Evolutionary conservation across 2,329 filamentous ascomycete genomes (phyloP).

Genomic region (Thelonectria rubi): DNA sequence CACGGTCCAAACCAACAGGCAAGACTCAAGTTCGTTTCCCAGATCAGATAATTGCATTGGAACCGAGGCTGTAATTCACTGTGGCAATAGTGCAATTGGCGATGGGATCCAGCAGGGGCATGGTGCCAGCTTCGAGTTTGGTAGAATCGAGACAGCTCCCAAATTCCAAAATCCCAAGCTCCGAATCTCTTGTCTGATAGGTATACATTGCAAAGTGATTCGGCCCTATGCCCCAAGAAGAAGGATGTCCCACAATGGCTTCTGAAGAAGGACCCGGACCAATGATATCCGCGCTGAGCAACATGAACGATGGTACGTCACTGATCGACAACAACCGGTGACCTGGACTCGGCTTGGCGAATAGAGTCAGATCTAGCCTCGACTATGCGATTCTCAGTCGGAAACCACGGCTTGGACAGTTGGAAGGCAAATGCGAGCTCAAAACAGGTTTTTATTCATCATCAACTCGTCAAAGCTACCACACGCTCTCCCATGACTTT

Average conservation of each 20-base stretch:
- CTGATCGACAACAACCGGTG: neutral
- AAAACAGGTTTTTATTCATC: neutral
- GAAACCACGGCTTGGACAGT: neutral
- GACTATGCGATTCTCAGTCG: neutral
- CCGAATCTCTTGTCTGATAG: neutral
- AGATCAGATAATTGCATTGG: neutral
- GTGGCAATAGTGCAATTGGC: neutral
- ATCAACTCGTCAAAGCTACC: neutral
- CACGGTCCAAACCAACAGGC: neutral
- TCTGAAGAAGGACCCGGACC: neutral
- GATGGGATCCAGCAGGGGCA: no score
- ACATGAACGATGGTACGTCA: neutral
- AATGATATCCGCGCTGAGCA: neutral
- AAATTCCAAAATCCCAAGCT: neutral
- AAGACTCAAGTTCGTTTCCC: neutral
- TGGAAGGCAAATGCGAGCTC: neutral
- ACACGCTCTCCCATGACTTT: neutral
- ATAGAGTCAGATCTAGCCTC: neutral
- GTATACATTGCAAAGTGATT: neutral
- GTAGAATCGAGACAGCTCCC: neutral
- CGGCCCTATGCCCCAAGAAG: neutral
- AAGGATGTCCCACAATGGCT: neutral
- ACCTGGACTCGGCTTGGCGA: neutral
- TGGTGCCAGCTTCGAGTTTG: neutral
- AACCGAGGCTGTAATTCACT: neutral